Percentiles rank a stretch among this genome's conserved stretches.
These are phyloP conservation scores for Linum tenue DNA, from an alignment of 345 rosid genomes.

Conservation along the genomic window DNA sequence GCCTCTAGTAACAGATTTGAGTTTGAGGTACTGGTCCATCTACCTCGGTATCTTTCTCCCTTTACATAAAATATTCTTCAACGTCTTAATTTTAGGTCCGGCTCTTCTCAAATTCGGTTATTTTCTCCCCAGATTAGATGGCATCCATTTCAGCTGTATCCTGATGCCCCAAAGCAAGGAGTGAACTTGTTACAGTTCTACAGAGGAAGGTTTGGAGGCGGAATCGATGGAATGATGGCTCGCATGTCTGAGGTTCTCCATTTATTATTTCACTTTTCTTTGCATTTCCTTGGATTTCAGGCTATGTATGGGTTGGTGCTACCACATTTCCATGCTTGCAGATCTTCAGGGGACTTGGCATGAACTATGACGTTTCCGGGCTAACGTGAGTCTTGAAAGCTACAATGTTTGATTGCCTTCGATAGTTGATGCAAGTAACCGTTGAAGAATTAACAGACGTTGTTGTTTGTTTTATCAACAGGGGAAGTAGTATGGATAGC, in stretches of 20 bases:
- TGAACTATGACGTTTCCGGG: constrained; percentile 70
- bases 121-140: constrained; percentile 49
- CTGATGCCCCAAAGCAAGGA: constrained; percentile 86
- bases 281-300: background rate
- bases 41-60: background rate
- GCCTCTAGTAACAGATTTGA: constrained; percentile 49
- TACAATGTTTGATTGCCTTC: background rate
- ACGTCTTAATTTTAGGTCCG: background rate
- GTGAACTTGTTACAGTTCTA: constrained; percentile 54
- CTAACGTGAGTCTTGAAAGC: constrained; percentile 53
- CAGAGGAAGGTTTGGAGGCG: constrained; percentile 54
- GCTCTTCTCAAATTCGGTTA: background rate
- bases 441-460: constrained; percentile 4
- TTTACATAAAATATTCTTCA: background rate
- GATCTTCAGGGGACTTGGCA: constrained; percentile 57
- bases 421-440: background rate
- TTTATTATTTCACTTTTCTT: constrained; percentile 1
- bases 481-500: constrained; percentile 76
- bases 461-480: constrained; percentile 19
- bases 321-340: constrained; percentile 22
- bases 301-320: background rate
- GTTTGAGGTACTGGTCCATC: constrained; percentile 41
- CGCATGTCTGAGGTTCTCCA: constrained; percentile 56
- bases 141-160: constrained; percentile 76
- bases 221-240: constrained; percentile 35